Evolutionary conservation across 495 filamentous ascomycete species (phyloP).

Genomic region (Parathielavia hyrcaniae): DNA sequence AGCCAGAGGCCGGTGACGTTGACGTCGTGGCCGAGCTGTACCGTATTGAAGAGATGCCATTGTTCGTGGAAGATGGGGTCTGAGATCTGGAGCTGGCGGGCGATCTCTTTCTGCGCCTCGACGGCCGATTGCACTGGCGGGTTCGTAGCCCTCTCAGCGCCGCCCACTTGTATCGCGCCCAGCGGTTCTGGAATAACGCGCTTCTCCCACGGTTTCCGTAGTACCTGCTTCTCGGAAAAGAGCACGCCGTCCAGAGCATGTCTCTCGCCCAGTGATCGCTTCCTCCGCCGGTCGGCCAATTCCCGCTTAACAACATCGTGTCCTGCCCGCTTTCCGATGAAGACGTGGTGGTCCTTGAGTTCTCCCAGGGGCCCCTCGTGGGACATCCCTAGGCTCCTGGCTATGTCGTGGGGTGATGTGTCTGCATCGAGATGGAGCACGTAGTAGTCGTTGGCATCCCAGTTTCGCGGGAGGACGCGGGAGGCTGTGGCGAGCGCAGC

Average conservation of each 20-base stretch:
- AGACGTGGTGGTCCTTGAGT: constrained; percentile 76
- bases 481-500: constrained; percentile 40
- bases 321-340: constrained; percentile 59
- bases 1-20: constrained; percentile 92
- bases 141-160: constrained; percentile 20
- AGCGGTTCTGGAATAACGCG: constrained; percentile 48
- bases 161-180: constrained; percentile 14
- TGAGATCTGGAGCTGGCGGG: constrained; percentile 58
- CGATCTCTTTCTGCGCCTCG: constrained; percentile 54
- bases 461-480: constrained; percentile 39
- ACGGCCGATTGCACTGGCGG: constrained; percentile 45
- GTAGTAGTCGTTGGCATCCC: constrained; percentile 79
- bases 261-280: constrained; percentile 47
- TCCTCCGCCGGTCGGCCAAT: constrained; percentile 55
- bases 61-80: constrained; percentile 92
- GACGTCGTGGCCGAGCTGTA: constrained; percentile 79
- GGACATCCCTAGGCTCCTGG: constrained; percentile 62
- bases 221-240: constrained; percentile 74
- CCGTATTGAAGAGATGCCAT: constrained; percentile 88
- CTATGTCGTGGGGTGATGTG: constrained; percentile 63
- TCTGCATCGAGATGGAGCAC: constrained; percentile 70
- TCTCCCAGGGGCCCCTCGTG: constrained; percentile 82
- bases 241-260: constrained; percentile 66
- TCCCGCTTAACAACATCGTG: constrained; percentile 57
- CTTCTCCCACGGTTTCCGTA: constrained; percentile 67